phyloP scores from a whole-genome alignment of 2,329 filamentous ascomycete genomes.

The Lecanosticta acicola region DNA sequence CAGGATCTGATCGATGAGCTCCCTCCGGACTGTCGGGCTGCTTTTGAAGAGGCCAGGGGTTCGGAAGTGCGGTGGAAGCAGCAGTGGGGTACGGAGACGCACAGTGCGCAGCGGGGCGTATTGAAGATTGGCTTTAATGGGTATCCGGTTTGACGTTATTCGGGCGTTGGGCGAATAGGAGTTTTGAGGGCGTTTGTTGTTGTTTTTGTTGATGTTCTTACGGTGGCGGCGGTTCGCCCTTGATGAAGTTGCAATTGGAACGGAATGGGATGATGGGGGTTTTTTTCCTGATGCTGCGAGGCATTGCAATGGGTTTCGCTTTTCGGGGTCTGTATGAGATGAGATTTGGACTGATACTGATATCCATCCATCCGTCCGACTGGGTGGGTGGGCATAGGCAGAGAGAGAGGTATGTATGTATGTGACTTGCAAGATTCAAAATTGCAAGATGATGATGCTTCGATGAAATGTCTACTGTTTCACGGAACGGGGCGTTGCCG shows the following conservation, averaged over 20 bases:
- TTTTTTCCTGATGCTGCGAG: neutral
- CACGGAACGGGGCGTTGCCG: no score
- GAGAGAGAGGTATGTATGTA: no score
- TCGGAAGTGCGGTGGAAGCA: conserved; percentile 67
- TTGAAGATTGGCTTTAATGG: conserved; percentile 46
- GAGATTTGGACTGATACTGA: no score
- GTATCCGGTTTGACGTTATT: conserved; percentile 43
- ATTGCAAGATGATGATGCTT: no score
- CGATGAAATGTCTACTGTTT: no score
- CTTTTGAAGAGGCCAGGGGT: conserved; percentile 62
- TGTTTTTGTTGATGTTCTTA: neutral
- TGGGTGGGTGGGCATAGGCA: no score
- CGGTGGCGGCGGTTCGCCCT: neutral
- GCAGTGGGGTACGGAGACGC: conserved; percentile 65
- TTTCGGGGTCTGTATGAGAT: no score
- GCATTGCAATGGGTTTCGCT: no score
- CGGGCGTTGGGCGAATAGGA: conserved; percentile 34
- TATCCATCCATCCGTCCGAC: no score
- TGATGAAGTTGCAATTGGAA: conserved; percentile 1
- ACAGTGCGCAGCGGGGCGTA: conserved; percentile 45
- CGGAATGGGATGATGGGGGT: neutral
- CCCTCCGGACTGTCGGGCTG: conserved; percentile 63
- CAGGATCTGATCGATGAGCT: conserved; percentile 62
- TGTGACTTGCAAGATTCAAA: no score
- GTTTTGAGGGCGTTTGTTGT: conserved; percentile 15